phyloP scores from a whole-genome alignment of 2,329 filamentous ascomycete species.

The Podosphaera fusca region DNA sequence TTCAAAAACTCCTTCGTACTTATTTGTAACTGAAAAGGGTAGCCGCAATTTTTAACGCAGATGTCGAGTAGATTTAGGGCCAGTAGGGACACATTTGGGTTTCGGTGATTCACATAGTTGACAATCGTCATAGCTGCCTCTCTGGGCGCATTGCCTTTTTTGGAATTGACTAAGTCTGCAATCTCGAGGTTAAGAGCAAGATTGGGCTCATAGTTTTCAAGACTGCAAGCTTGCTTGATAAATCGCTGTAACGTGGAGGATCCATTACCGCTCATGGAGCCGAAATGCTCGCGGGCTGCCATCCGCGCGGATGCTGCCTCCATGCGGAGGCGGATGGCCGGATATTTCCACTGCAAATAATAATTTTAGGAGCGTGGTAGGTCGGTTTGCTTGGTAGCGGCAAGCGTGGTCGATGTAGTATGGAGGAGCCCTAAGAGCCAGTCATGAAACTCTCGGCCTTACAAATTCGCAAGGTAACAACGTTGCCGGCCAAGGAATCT shows the following conservation, averaged over 20 bases:
- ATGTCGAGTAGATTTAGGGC: conserved; percentile 88
- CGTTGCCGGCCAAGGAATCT: neutral
- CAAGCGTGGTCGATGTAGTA: conserved; percentile 6
- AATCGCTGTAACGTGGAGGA: conserved; percentile 81
- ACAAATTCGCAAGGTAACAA: neutral
- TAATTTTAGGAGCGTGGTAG: neutral
- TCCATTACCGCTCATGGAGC: conserved; percentile 53
- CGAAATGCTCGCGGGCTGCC: conserved; percentile 84
- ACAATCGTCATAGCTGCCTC: conserved; percentile 89
- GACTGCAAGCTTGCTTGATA: conserved; percentile 88
- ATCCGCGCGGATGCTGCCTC: conserved; percentile 91
- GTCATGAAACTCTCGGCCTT: neutral
- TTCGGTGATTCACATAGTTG: conserved; percentile 86
- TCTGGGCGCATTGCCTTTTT: conserved; percentile 86
- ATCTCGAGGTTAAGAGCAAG: conserved; percentile 93
- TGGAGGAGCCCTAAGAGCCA: conserved; percentile 1
- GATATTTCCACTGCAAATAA: conserved; percentile 7
- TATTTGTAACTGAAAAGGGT: conserved; percentile 95
- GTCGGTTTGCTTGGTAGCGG: conserved; percentile 2
- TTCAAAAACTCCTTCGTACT: conserved; percentile 98
- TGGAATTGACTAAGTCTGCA: conserved; percentile 83
- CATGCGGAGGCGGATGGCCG: conserved; percentile 27
- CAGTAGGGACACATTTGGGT: conserved; percentile 79
- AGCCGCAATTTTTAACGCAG: conserved; percentile 98
- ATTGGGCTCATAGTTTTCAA: conserved; percentile 94